Evolutionary conservation across 2,329 filamentous ascomycete species (phyloP).

Genomic region (Phialemonium atrogriseum): DNA sequence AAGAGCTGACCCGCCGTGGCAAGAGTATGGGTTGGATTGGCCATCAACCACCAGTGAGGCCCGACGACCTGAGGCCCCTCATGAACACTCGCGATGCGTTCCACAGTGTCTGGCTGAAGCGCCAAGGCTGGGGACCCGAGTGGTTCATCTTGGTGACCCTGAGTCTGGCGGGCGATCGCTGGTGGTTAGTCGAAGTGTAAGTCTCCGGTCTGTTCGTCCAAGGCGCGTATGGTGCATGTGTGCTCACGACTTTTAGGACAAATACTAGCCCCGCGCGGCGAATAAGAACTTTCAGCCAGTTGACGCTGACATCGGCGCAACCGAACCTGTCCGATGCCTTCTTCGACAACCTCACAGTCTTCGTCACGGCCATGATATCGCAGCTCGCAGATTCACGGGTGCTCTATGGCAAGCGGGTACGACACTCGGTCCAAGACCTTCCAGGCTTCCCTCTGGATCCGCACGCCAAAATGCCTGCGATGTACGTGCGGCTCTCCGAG

Average conservation of each 20-base stretch:
- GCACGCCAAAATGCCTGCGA: conserved; percentile 37
- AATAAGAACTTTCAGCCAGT: conserved; percentile 24
- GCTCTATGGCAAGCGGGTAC: conserved; percentile 35
- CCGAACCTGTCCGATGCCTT: conserved; percentile 39
- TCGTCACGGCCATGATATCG: conserved; percentile 41
- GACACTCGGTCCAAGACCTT: conserved; percentile 23
- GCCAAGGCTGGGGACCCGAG: conserved; percentile 58
- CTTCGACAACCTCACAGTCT: conserved; percentile 43
- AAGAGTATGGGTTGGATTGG: conserved; percentile 57
- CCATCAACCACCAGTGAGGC: conserved; percentile 35
- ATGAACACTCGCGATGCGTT: conserved; percentile 56
- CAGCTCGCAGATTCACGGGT: conserved; percentile 41
- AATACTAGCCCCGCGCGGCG: too few relatives aligned
- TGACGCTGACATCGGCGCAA: conserved; percentile 35
- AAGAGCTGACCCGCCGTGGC: conserved; percentile 52
- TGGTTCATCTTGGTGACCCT: conserved; percentile 69
- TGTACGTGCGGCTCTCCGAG: conserved; percentile 41
- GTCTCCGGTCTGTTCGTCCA: conserved; percentile 20
- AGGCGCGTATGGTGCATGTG: too few relatives aligned
- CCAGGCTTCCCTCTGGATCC: conserved; percentile 30
- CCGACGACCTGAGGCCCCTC: conserved; percentile 49
- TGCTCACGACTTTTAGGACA: too few relatives aligned
- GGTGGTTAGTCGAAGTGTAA: conserved; percentile 66
- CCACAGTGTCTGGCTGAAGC: conserved; percentile 61
- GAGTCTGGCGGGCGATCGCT: conserved; percentile 65